Base-by-base conservation (phyloP, 371 early-diverging fungal species). In the Rhizopus microsporus region DNA sequence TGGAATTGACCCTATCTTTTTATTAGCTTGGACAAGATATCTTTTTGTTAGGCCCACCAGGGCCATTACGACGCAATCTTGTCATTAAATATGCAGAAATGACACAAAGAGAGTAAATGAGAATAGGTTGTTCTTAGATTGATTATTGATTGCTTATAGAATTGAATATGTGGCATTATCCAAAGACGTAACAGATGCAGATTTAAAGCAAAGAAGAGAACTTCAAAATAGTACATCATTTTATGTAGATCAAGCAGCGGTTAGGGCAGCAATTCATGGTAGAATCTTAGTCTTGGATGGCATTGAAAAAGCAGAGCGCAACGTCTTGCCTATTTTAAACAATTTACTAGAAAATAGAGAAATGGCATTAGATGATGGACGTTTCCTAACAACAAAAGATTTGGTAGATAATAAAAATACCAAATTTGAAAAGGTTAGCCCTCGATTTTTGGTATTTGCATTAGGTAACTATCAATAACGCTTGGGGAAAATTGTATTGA, bases 331-430 rank as follows among this genome's bases (percentile, higher is more conserved):
- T 3, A 87, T 93, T 29, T 70, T 93, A 57, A 93, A 93, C 74
- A 93, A 93, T 64, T 67, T 93, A 55, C 65, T 93, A 43, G 94
- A 93, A 64, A 93, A 93, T 62, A 75, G 94, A 43, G 94, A 93
- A 75, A 92, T 93, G 92, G 71, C 85, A 30, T 71, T 93, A 37
- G 94, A 93, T 56, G 92, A 93, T 65, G 93, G 93, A 16, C 79
- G 90, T 3, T 91, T 90, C 68, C 75, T 93, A 46, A 87, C 89
- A 9, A 80, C 87, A 31, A 81, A 84, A 59, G 84, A 84, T n/a
- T 60, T 75, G 17, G 51, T 67, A 0, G 72, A 75, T 32, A 74
- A 75, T 7, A 72, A 77, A 16, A 67, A 74, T 16, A 81, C 72
- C 46, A 87, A 85, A 56, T 75, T 93, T 52, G 86, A 89, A 46